These are phyloP conservation scores for Saccharomyces jurei DNA, from an alignment of 805 yeast species.

Conservation along the genomic window DNA sequence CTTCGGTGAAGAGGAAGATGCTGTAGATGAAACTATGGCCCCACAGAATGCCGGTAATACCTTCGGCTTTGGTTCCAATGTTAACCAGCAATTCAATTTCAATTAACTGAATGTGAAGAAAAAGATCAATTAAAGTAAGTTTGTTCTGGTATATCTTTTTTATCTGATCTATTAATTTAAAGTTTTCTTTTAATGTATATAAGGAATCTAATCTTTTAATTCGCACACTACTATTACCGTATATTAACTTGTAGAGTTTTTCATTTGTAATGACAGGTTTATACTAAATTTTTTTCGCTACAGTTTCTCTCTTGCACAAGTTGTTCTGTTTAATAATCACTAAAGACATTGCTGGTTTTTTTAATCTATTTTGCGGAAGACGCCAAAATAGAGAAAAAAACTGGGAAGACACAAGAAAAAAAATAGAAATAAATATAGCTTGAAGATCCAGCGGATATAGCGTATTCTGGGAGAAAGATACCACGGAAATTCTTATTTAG, in stretches of 20 bases:
- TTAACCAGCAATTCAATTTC: constrained; percentile 39
- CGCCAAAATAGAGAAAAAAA: not conserved
- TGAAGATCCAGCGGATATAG: not conserved
- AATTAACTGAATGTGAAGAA: constrained; percentile 9
- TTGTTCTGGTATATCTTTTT: not conserved
- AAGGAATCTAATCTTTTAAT: not conserved
- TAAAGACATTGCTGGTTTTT: not conserved
- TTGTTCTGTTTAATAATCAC: not conserved
- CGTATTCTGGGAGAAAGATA: not conserved
- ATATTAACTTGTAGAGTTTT: not conserved
- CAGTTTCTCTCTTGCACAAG: not conserved
- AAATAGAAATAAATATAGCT: not conserved
- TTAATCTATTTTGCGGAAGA: not conserved
- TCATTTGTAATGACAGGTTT: not conserved
- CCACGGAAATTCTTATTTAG: not conserved
- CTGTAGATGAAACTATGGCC: constrained; percentile 66
- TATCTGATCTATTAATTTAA: not conserved
- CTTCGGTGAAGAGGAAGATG: constrained; percentile 74
- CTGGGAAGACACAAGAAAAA: not conserved
- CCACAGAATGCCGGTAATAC: constrained; percentile 75
- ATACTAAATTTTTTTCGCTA: not conserved
- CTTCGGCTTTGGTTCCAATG: constrained; percentile 76
- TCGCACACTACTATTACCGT: not conserved
- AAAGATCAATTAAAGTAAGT: not conserved
- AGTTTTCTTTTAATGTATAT: constrained; percentile 1